Evolutionary conservation across 768 basidiomycete genomes (phyloP), one percentile per base, ranked within the genome.

Genomic region (Pleurotus djamor): DNA sequence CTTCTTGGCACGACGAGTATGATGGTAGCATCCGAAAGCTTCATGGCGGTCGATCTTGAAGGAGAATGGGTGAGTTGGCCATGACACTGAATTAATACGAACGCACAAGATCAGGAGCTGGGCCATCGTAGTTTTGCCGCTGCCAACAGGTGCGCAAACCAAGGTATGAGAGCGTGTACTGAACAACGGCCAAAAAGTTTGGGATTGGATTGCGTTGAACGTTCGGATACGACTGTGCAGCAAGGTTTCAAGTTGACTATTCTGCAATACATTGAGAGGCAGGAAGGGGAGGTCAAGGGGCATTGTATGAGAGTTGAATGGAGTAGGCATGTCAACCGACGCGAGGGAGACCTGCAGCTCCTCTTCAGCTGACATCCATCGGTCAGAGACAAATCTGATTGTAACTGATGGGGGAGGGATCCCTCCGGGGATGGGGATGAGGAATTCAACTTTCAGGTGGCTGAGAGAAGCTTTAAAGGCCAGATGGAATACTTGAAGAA

Each of bases 321-420:
- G 66, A 12, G 69, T 55, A 1, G 97, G 97, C 90, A 98, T 96
- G 50, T 85, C 72, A 33, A 98, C 73, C 4, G 79, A 75, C 1
- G 87, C 84, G 43, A 98, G 70, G 3, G 85, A 71, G 43, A 98
- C 77, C 2, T 65, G 62, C 6, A 88, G 65, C 60, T 89, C 86
- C 56, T 92, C 85, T 65, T 97, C 95, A 1, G 95, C 91, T 2
- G 94, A 94, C 63, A 97, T 78, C 97, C 97, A 99, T 60, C 85
- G 82, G 72, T 98, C 96, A 5, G 94, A 98, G 48, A 92, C 83
- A 38, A 85, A 88, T 14, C 92, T 85, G 58, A 97, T 80, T 5
- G 83, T 88, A 17, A 98, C 75, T 3, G 78, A 85, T 2, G 86
- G 74, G 0, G 92, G 90, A 4, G 81, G 77, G 43, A 76, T 74